Evolutionary conservation across 192 early-diverging fungal species (phyloP).

Genomic region (Spizellomyces punctatus): DNA sequence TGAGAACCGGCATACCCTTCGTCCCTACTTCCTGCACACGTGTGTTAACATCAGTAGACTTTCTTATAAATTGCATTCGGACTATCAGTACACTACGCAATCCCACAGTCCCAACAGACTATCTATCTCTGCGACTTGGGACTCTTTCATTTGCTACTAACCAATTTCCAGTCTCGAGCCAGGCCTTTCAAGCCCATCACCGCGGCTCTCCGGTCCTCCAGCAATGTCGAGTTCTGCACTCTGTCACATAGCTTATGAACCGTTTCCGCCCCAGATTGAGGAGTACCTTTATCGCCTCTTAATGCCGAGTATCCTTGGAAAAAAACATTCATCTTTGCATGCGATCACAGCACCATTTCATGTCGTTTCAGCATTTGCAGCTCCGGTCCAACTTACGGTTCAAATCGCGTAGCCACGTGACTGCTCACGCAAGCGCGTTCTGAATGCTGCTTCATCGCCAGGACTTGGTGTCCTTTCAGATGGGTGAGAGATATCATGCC

Average conservation of each 20-base stretch:
- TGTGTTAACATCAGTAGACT: too few relatives aligned
- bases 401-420: background rate
- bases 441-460: background rate
- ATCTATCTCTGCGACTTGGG: too few relatives aligned
- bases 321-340: slow-evolving; percentile 54
- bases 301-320: slow-evolving; percentile 66
- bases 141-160: background rate
- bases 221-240: slow-evolving; percentile 76
- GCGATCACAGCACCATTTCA: too few relatives aligned
- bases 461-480: background rate
- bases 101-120: background rate
- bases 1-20: slow-evolving; percentile 70
- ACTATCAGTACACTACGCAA: background rate
- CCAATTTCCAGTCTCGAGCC: slow-evolving; percentile 78
- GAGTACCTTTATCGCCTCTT: slow-evolving; percentile 63
- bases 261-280: slow-evolving; percentile 70
- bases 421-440: background rate
- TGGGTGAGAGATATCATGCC: background rate
- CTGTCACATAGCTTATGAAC: slow-evolving; percentile 84
- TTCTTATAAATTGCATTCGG: background rate
- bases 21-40: slow-evolving; percentile 80
- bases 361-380: background rate
- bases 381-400: background rate
- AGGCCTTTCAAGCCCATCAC: slow-evolving; percentile 85
- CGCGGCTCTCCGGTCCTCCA: slow-evolving; percentile 89